Evolutionary conservation across 495 filamentous ascomycete species (phyloP).

Genomic region (Jackrogersella minutella): DNA sequence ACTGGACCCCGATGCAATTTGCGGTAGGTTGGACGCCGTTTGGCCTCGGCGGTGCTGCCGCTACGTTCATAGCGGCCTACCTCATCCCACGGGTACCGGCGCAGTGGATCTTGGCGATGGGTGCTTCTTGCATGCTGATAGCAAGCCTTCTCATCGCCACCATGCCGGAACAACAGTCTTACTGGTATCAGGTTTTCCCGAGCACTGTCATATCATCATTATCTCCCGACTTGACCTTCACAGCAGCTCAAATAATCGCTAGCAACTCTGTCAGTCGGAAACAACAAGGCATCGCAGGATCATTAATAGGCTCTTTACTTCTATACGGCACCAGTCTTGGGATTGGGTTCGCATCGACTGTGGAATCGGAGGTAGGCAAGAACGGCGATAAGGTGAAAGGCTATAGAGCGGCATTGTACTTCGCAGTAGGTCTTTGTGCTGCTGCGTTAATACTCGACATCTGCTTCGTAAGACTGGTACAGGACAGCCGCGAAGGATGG

Average conservation of each 20-base stretch:
- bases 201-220: slow-evolving; percentile 55
- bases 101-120: slow-evolving; percentile 61
- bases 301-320: slow-evolving; percentile 56
- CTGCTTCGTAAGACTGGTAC: slow-evolving; percentile 18
- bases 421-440: slow-evolving; percentile 54
- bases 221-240: slow-evolving; percentile 61
- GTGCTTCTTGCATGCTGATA: slow-evolving; percentile 49
- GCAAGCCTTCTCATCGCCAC: slow-evolving; percentile 56
- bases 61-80: slow-evolving; percentile 57
- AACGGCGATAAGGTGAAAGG: slow-evolving; percentile 39
- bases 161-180: slow-evolving; percentile 57
- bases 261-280: slow-evolving; percentile 59
- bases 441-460: slow-evolving; percentile 52
- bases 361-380: slow-evolving; percentile 48
- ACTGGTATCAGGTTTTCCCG: slow-evolving; percentile 62
- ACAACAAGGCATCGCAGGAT: slow-evolving; percentile 61
- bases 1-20: slow-evolving; percentile 55
- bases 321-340: slow-evolving; percentile 59
- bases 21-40: slow-evolving; percentile 56
- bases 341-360: slow-evolving; percentile 60
- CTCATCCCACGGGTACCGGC: slow-evolving; percentile 54
- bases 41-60: slow-evolving; percentile 50
- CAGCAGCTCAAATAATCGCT: slow-evolving; percentile 62
- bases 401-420: slow-evolving; percentile 54
- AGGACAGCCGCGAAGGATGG: slow-evolving; percentile 25